phyloP scores from a whole-genome alignment of 192 early-diverging fungal species.

The Cladochytrium replicatum region DNA sequence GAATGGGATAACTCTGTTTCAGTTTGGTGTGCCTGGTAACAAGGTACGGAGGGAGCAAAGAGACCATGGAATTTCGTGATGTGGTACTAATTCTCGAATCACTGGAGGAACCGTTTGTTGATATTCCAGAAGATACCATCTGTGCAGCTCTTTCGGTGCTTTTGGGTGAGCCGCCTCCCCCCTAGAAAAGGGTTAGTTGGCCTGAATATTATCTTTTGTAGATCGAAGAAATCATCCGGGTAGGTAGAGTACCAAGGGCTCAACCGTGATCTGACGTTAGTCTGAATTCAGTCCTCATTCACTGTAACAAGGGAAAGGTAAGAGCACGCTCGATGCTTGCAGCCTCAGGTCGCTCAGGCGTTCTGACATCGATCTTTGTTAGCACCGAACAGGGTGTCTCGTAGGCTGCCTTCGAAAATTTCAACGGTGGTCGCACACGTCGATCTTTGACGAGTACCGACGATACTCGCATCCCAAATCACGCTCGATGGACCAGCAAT shows the following conservation, averaged over 20 bases:
- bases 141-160: conserved; percentile 38
- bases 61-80: no score
- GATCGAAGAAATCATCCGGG: conserved; percentile 37
- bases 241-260: no score
- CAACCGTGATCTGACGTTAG: background rate
- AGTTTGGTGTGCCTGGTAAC: conserved; percentile 95
- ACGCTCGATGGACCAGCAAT: conserved; percentile 47
- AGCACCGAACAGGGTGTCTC: conserved; percentile 93
- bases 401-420: conserved; percentile 93
- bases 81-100: conserved; percentile 1
- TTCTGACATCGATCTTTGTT: background rate
- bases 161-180: conserved; percentile 22
- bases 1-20: conserved; percentile 76
- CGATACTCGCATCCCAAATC: conserved; percentile 57
- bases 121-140: conserved; percentile 44
- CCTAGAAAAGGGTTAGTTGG: no score
- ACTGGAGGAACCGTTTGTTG: conserved; percentile 38
- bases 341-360: background rate
- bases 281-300: conserved; percentile 60
- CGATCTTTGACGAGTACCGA: conserved; percentile 97
- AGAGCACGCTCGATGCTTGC: background rate
- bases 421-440: conserved; percentile 88
- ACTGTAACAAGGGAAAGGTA: conserved; percentile 98
- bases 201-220: no score
- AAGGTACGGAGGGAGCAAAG: conserved; percentile 44